Percentiles rank a stretch among this genome's conserved stretches.
Conservation (phyloP, 148 eudicot genomes). For the Rhododendron henanense region DNA sequence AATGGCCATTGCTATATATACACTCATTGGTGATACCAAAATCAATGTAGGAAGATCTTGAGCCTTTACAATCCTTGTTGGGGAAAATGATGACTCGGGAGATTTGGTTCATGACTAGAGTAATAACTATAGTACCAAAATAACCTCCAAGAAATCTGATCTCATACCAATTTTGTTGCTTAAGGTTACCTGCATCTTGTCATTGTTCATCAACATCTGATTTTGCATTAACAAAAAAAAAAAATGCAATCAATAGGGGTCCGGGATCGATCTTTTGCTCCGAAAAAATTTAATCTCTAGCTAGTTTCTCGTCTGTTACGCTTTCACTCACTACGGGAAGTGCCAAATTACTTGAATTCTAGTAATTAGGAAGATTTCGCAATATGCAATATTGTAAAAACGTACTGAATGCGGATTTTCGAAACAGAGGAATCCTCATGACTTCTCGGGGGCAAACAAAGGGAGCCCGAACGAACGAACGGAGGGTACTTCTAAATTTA, state of each 20-base stretch:
- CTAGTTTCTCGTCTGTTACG: background rate
- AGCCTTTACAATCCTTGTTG: background rate
- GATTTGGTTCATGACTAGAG: background rate
- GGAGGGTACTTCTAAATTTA: background rate
- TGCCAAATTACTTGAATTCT: background rate
- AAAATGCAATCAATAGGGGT: background rate
- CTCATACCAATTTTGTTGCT: background rate
- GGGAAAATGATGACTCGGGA: background rate
- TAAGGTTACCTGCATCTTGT: background rate
- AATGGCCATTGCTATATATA: constrained; percentile 16
- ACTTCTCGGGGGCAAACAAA: background rate
- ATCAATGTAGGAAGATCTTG: constrained; percentile 8
- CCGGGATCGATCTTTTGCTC: background rate
- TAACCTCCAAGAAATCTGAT: background rate
- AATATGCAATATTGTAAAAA: background rate
- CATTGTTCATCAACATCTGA: background rate
- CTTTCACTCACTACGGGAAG: background rate
- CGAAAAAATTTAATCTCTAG: background rate
- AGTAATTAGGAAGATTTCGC: background rate
- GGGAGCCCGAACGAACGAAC: no score
- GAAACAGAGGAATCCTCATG: background rate
- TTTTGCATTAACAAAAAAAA: background rate
- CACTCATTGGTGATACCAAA: constrained; percentile 9
- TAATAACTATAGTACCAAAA: background rate
- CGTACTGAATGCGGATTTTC: background rate